A percentile compares a stretch with the other conserved stretches of the same genome.
Conservation (phyloP, 75 land plant genomes). For the Isoetes taiwanensis region DNA sequence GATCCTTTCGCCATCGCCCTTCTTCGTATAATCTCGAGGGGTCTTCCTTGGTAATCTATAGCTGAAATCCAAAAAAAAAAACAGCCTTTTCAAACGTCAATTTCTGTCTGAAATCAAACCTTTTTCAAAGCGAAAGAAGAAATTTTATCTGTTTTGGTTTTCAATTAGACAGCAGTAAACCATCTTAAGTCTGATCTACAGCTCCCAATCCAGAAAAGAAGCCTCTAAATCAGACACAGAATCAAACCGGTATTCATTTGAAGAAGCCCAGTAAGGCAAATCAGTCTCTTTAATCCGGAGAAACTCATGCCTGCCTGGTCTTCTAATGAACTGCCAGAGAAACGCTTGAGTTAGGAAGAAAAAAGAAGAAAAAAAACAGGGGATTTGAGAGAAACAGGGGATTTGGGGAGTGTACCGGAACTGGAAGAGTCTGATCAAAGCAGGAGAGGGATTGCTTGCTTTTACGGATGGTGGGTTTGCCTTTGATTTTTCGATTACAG, state of each 20-base stretch:
- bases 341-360: not conserved
- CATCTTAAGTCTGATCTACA: too few relatives aligned
- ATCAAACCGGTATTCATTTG: conserved; percentile 16
- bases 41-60: conserved; percentile 24
- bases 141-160: not conserved
- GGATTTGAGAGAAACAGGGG: not conserved
- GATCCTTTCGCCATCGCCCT: conserved; percentile 33
- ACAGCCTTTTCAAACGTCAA: not conserved
- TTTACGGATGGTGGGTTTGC: conserved; percentile 17
- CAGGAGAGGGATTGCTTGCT: conserved; percentile 25
- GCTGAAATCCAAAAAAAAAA: conserved; percentile 3
- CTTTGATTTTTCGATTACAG: conserved; percentile 17
- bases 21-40: conserved; percentile 22
- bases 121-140: not conserved
- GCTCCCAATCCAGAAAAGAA: too few relatives aligned
- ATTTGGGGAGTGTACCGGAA: conserved; percentile 13
- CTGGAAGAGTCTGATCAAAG: conserved; percentile 33
- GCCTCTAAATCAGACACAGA: not conserved
- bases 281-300: conserved; percentile 12
- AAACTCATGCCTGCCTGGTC: conserved; percentile 21
- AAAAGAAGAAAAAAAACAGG: not conserved
- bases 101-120: not conserved
- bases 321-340: conserved; percentile 9
- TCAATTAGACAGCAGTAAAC: not conserved
- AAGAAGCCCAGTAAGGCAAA: conserved; percentile 25